A percentile compares a stretch with the other conserved stretches of the same genome.
Evolutionary conservation across 225 moss, liverwort and hornwort species (phyloP).

Genomic region (Anthoceros angustus): DNA sequence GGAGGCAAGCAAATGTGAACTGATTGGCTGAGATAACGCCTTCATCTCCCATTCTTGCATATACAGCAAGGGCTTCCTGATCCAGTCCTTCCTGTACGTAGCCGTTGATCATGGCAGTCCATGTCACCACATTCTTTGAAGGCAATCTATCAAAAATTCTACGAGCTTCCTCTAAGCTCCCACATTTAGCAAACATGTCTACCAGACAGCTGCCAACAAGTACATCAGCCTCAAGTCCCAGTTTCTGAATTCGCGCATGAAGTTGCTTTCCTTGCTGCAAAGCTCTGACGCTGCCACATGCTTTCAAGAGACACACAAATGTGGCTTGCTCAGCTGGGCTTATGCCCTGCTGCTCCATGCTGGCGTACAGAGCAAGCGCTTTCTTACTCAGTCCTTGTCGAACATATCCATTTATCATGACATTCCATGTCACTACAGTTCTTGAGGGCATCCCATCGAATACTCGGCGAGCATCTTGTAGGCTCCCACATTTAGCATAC

Average conservation of each 20-base stretch:
- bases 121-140: not conserved
- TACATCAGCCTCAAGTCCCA: not conserved
- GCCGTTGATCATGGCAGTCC: not conserved
- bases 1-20: not conserved
- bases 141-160: not conserved
- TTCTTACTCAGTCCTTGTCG: not conserved
- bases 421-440: not conserved
- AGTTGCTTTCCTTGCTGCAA: not conserved
- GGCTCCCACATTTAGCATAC: not conserved
- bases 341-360: not conserved
- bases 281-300: not conserved
- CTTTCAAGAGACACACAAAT: not conserved
- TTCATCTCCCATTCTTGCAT: not conserved
- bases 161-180: not conserved
- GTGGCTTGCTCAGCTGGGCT: not conserved
- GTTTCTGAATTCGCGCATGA: not conserved
- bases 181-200: conserved; percentile 2
- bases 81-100: not conserved
- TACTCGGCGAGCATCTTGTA: not conserved
- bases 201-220: not conserved
- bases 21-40: not conserved
- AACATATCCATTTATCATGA: not conserved
- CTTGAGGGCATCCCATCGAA: not conserved
- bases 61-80: not conserved
- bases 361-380: not conserved